These are phyloP conservation scores for Chenopodium formosanum DNA, from an alignment of 148 eudicot species.

Conservation along the genomic window DNA sequence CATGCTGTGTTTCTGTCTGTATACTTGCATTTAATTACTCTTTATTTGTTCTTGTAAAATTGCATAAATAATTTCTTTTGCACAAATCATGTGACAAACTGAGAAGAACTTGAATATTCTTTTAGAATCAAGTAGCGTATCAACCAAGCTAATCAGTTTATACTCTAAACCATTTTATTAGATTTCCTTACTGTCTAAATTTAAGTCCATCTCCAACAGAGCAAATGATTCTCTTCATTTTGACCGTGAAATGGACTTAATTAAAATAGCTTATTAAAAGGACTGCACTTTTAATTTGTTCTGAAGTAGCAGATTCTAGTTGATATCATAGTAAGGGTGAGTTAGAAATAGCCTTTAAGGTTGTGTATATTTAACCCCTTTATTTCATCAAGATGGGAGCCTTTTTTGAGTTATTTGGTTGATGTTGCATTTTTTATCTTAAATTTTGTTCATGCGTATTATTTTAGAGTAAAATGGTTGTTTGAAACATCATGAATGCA, in stretches of 20 bases:
- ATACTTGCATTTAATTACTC: neutral
- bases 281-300: neutral
- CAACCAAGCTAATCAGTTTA: neutral
- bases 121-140: neutral
- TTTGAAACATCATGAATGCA: conserved; percentile 37
- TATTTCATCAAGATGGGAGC: neutral
- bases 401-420: neutral
- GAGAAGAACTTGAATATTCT: neutral
- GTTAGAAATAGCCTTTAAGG: neutral
- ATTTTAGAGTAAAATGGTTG: neutral
- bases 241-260: neutral
- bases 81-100: neutral
- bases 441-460: conserved; percentile 1
- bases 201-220: neutral
- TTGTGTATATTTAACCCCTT: neutral
- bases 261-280: neutral
- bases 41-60: neutral
- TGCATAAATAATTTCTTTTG: neutral
- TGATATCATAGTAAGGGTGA: neutral
- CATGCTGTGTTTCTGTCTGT: neutral
- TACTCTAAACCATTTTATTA: neutral
- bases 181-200: neutral
- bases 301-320: neutral
- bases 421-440: neutral
- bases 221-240: neutral